These are phyloP conservation scores for Filobasidium uniguttulatum DNA, from an alignment of 1,284 basidiomycete genomes.

Conservation along the genomic window DNA sequence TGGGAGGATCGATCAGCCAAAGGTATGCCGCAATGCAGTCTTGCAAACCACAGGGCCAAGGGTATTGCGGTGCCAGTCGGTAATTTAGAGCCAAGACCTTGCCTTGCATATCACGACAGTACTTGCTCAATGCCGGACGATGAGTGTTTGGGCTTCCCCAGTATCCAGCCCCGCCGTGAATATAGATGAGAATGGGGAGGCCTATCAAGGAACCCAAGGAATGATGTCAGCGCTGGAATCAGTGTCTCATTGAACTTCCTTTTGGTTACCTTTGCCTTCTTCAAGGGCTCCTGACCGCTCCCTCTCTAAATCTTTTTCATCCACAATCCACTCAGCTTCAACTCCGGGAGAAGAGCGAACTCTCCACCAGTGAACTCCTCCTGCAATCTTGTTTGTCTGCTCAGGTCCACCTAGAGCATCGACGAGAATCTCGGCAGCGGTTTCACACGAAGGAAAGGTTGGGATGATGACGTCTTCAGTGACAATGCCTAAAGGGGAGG, in stretches of 20 bases:
- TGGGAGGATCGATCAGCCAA: conserved; percentile 58
- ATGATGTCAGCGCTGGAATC: too few species aligned
- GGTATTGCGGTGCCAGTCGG: conserved; percentile 81
- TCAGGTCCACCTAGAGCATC: conserved; percentile 72
- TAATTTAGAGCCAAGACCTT: conserved; percentile 80
- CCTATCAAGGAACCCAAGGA: too few species aligned
- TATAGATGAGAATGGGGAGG: too few species aligned
- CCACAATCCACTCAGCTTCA: conserved; percentile 79
- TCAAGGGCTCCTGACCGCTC: too few species aligned
- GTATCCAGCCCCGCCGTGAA: conserved; percentile 41
- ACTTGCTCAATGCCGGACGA: conserved; percentile 66
- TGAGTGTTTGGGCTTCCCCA: conserved; percentile 44
- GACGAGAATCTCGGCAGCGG: conserved; percentile 63
- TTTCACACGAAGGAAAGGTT: conserved; percentile 48
- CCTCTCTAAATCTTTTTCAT: conserved; percentile 40
- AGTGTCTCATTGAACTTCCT: too few species aligned
- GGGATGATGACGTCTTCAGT: conserved; percentile 58
- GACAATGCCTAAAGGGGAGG: conserved; percentile 76
- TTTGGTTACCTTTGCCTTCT: too few species aligned
- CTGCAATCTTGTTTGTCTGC: conserved; percentile 56
- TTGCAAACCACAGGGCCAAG: conserved; percentile 87
- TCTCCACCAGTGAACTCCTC: conserved; percentile 95
- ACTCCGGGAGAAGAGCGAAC: conserved; percentile 61
- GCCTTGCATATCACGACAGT: conserved; percentile 78
- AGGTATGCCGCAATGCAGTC: conserved; percentile 70